phyloP scores from a whole-genome alignment of 78 protist genomes.

The Dictyostelium discoideum region DNA sequence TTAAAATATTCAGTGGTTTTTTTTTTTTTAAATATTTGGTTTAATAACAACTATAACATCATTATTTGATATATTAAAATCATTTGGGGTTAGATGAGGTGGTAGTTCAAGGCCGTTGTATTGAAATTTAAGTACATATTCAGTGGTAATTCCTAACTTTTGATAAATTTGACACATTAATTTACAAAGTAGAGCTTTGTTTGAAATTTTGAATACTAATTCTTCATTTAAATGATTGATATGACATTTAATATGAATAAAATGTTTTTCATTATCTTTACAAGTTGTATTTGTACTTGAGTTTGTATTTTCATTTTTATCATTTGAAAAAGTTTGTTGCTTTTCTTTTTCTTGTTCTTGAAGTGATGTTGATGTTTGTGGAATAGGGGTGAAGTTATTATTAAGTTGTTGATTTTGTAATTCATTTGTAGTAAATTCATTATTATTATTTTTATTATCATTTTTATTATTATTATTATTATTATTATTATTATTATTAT shows the following conservation, averaged over 20 bases:
- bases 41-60: not conserved
- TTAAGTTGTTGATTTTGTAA: not conserved
- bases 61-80: not conserved
- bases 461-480: too few relatives aligned
- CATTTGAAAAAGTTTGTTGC: not conserved
- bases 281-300: not conserved
- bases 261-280: not conserved
- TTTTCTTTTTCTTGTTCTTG: too few relatives aligned
- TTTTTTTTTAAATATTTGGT: not conserved
- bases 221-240: not conserved
- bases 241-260: not conserved
- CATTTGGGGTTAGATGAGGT: not conserved
- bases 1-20: not conserved
- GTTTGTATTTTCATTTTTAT: not conserved
- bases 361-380: not conserved
- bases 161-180: not conserved
- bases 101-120: not conserved
- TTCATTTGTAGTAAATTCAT: not conserved
- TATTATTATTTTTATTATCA: not conserved
- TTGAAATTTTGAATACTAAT: not conserved
- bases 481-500: too few relatives aligned
- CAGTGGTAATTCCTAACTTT: not conserved
- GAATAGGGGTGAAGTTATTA: not conserved
- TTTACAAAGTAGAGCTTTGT: not conserved
- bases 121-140: not conserved